Conservation (phyloP, 2,329 filamentous ascomycete genomes). For the Sporothrix inflata region DNA sequence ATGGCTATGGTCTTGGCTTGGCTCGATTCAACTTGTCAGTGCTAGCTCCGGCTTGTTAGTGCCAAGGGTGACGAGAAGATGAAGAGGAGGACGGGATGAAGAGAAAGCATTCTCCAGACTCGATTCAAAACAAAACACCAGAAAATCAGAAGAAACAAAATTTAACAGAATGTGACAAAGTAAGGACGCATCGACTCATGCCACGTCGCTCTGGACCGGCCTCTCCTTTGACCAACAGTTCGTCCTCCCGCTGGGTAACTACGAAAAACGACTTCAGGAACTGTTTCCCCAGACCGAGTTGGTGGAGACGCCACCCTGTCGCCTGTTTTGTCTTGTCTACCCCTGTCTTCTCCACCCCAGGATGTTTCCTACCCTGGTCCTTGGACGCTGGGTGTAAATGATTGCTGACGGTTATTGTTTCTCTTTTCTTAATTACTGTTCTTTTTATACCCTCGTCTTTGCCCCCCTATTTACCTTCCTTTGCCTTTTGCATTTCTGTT, state of each 20-base stretch:
- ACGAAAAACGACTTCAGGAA: neutral
- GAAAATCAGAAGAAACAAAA: neutral
- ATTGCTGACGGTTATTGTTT: neutral
- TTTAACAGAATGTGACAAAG: neutral
- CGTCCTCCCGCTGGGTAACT: neutral
- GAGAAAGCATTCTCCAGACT: neutral
- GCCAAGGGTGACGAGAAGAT: neutral
- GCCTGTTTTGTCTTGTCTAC: neutral
- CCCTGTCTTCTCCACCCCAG: constrained; percentile 4
- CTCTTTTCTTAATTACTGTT: neutral
- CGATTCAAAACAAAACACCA: neutral
- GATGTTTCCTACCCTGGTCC: constrained; percentile 4
- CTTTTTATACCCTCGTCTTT: neutral
- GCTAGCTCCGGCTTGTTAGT: constrained; percentile 8
- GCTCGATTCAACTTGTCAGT: neutral
- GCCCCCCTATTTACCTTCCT: neutral
- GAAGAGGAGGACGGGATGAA: neutral
- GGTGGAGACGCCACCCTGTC: neutral
- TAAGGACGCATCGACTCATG: neutral
- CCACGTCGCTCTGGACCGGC: neutral
- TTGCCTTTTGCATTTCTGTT: neutral
- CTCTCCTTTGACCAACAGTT: neutral
- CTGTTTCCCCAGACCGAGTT: constrained; percentile 17
- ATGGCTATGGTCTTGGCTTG: neutral
- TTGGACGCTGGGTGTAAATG: neutral